Conservation (phyloP, 208 protist genomes). For the Naegleria gruberi region DNA sequence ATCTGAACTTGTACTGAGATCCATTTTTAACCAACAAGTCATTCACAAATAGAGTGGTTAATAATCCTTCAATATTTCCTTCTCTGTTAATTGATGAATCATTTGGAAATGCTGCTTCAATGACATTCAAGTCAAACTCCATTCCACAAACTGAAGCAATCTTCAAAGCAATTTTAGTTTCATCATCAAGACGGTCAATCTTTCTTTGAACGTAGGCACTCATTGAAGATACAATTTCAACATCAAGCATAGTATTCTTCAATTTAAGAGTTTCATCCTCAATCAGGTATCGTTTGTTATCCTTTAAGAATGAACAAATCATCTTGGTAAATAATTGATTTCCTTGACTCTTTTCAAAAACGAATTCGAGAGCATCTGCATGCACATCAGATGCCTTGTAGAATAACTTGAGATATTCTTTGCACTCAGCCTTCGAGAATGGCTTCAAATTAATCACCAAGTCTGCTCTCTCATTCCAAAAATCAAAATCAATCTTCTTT, state of each 20-base stretch:
- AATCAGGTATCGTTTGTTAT: neutral
- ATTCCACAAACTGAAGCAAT: neutral
- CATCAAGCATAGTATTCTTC: neutral
- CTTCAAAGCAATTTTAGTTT: neutral
- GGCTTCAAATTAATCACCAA: neutral
- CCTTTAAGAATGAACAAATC: neutral
- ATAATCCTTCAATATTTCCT: no score
- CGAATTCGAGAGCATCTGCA: neutral
- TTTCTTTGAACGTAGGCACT: neutral
- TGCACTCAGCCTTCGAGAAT: neutral
- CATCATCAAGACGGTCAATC: neutral
- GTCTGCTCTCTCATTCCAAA: neutral
- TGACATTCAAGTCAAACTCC: neutral
- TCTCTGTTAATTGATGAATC: neutral
- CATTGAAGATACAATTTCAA: neutral
- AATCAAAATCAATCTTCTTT: neutral
- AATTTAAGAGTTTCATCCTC: neutral
- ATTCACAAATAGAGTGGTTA: neutral
- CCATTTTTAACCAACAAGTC: neutral
- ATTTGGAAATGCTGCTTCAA: neutral
- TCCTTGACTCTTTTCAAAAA: neutral
- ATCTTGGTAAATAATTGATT: neutral
- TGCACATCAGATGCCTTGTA: neutral
- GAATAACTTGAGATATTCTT: neutral
- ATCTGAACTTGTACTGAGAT: neutral